Conservation (phyloP, 2,329 filamentous ascomycete genomes). For the Ambrosiella cleistominuta region DNA sequence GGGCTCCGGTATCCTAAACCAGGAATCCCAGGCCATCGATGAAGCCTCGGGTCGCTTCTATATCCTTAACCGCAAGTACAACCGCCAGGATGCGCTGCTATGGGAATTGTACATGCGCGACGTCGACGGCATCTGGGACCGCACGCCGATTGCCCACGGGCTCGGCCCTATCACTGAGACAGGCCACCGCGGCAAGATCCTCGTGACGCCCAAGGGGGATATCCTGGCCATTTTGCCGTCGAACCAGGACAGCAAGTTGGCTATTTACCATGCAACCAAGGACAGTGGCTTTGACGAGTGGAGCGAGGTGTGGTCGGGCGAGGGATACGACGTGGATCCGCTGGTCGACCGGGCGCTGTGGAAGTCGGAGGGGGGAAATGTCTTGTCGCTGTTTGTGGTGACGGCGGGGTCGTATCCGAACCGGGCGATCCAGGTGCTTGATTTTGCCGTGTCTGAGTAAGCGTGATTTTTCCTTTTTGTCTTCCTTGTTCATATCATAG, state of each 20-base stretch:
- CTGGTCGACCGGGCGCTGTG: slow-evolving; percentile 13
- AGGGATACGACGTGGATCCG: slow-evolving; percentile 12
- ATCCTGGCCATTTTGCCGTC: slow-evolving; percentile 14
- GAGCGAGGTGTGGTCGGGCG: slow-evolving; percentile 11
- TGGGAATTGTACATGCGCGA: slow-evolving; percentile 9
- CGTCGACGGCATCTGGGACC: slow-evolving; percentile 12
- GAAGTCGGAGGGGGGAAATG: slow-evolving; percentile 3
- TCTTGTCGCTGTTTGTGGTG: slow-evolving; percentile 12
- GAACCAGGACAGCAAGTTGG: slow-evolving; percentile 9
- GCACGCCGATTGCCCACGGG: slow-evolving; percentile 11
- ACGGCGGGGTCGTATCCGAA: slow-evolving; percentile 8
- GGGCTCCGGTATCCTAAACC: slow-evolving; percentile 15
- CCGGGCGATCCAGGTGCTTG: slow-evolving; percentile 6
- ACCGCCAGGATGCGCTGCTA: slow-evolving; percentile 8
- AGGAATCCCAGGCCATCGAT: slow-evolving; percentile 15
- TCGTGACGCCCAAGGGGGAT: slow-evolving; percentile 11
- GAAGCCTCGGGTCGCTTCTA: slow-evolving; percentile 12
- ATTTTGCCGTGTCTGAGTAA: neutral
- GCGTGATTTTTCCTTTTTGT: neutral
- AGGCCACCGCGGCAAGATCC: slow-evolving; percentile 14
- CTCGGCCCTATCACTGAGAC: slow-evolving; percentile 12
- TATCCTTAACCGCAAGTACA: slow-evolving; percentile 13
- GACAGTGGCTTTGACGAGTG: slow-evolving; percentile 9
- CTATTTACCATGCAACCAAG: slow-evolving; percentile 12
- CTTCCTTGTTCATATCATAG: neutral